A percentile compares a stretch with the other conserved stretches of the same genome.
Conservation (phyloP, 805 yeast genomes). For the Kazachstania martiniae region DNA sequence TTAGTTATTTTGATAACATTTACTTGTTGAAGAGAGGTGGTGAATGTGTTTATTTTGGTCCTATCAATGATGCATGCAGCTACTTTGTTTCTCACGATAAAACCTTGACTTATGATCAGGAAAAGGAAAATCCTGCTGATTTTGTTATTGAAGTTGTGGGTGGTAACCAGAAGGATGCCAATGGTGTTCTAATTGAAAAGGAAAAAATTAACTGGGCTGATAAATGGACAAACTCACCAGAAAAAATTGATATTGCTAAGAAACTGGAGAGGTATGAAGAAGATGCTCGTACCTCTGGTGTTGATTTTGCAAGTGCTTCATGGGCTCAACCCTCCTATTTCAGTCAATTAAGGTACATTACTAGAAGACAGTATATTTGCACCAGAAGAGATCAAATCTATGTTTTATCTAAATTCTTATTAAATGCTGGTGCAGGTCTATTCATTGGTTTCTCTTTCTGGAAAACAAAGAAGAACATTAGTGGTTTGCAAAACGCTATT, state of each 20-base stretch:
- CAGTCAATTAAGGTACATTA: conserved; percentile 34
- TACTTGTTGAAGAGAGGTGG: conserved; percentile 61
- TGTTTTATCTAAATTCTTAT: conserved; percentile 46
- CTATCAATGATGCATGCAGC: conserved; percentile 47
- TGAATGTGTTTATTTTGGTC: conserved; percentile 62
- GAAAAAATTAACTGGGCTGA: conserved; percentile 9
- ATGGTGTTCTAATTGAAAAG: conserved; percentile 15
- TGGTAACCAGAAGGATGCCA: conserved; percentile 40
- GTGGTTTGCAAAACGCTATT: conserved; percentile 53
- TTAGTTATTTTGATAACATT: conserved; percentile 49
- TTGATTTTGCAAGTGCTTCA: conserved; percentile 9
- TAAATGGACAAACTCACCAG: conserved; percentile 16
- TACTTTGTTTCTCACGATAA: conserved; percentile 43
- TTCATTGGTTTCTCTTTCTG: conserved; percentile 70
- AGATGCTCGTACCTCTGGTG: conserved; percentile 10
- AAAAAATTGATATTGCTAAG: conserved; percentile 4
- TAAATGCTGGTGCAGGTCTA: conserved; percentile 44
- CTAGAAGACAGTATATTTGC: conserved; percentile 33
- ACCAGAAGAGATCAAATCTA: conserved; percentile 55
- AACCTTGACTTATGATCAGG: conserved; percentile 41
- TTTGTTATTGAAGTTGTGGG: conserved; percentile 62
- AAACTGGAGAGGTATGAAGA: conserved; percentile 8
- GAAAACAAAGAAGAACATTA: conserved; percentile 40
- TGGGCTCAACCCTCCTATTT: conserved; percentile 32
- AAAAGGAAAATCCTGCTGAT: conserved; percentile 61